Conservation (phyloP, 1,284 basidiomycete species). For the Moesziomyces antarcticus region DNA sequence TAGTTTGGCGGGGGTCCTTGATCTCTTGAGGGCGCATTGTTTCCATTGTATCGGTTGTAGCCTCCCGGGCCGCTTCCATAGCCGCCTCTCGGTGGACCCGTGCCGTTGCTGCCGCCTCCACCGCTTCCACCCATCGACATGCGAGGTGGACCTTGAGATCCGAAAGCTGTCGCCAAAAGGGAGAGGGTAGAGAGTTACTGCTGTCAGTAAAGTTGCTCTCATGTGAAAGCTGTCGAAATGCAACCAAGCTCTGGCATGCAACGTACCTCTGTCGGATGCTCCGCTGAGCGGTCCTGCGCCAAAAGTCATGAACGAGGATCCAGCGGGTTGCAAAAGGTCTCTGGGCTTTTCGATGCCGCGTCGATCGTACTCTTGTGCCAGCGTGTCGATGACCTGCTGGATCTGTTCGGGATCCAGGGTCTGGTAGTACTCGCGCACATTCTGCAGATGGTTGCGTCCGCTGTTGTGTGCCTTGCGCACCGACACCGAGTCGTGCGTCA, state of each 20-base stretch:
- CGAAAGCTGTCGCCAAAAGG: constrained; percentile 16
- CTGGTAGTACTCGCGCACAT: constrained; percentile 96
- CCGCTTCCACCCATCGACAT: constrained; percentile 24
- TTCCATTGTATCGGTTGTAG: constrained; percentile 24
- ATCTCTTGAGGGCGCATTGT: constrained; percentile 18
- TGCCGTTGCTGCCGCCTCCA: constrained; percentile 7
- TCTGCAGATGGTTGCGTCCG: constrained; percentile 93
- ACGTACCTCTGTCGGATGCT: constrained; percentile 39
- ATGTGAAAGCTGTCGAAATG: not conserved
- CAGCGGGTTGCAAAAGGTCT: constrained; percentile 45
- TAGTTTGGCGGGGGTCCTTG: constrained; percentile 31
- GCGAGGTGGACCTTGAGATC: constrained; percentile 32
- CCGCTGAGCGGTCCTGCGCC: constrained; percentile 50
- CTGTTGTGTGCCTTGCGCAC: constrained; percentile 98
- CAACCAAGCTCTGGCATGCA: not conserved
- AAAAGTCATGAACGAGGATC: constrained; percentile 51
- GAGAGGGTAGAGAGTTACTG: not conserved
- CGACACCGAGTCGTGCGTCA: constrained; percentile 66
- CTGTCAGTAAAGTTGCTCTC: not conserved
- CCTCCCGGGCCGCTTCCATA: constrained; percentile 13
- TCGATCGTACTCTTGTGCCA: constrained; percentile 85
- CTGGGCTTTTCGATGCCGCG: constrained; percentile 51
- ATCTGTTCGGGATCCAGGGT: constrained; percentile 95
- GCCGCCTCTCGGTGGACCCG: constrained; percentile 5
- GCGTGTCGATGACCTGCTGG: constrained; percentile 94